A percentile compares a stretch with the other conserved stretches of the same genome.
Conservation (phyloP, 2,329 filamentous ascomycete species). For the Helicocarpus griseus region DNA sequence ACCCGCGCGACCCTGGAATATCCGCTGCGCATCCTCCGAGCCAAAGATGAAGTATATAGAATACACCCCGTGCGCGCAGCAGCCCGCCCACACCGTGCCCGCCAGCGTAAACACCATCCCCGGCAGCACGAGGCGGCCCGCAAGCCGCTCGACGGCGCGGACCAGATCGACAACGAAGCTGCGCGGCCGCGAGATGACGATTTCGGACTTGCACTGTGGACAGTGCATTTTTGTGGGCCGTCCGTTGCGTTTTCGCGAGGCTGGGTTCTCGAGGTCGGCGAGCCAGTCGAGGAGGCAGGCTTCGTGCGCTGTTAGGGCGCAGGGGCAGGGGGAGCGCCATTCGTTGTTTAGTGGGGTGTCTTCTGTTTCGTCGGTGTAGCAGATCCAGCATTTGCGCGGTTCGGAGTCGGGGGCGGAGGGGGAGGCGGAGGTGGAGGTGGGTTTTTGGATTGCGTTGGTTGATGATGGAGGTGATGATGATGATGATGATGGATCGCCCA, state of each 20-base stretch:
- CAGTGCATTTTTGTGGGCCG: constrained; percentile 59
- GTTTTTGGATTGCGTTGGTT: constrained; percentile 3
- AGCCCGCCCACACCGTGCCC: constrained; percentile 42
- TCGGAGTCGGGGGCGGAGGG: constrained; percentile 19
- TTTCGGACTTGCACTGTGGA: constrained; percentile 79
- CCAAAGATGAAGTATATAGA: constrained; percentile 60
- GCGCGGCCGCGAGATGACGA: constrained; percentile 63
- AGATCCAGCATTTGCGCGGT: constrained; percentile 57
- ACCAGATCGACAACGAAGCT: constrained; percentile 62
- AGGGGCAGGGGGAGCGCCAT: constrained; percentile 87
- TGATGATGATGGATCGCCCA: background rate
- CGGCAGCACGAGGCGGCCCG: constrained; percentile 53
- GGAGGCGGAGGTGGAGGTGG: constrained; percentile 12
- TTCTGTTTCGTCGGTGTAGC: constrained; percentile 56
- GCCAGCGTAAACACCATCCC: constrained; percentile 45
- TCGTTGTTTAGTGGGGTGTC: constrained; percentile 48
- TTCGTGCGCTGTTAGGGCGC: constrained; percentile 84
- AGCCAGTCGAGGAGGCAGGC: constrained; percentile 86
- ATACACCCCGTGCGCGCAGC: constrained; percentile 50
- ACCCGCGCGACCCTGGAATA: constrained; percentile 37
- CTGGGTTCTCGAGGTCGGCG: constrained; percentile 67
- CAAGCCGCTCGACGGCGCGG: constrained; percentile 48
- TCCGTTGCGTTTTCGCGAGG: constrained; percentile 39
- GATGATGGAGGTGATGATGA: background rate
- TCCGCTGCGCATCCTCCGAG: constrained; percentile 46